Base-by-base conservation (phyloP, 306 rosid genomes). In the Mimosa bimucronata region DNA sequence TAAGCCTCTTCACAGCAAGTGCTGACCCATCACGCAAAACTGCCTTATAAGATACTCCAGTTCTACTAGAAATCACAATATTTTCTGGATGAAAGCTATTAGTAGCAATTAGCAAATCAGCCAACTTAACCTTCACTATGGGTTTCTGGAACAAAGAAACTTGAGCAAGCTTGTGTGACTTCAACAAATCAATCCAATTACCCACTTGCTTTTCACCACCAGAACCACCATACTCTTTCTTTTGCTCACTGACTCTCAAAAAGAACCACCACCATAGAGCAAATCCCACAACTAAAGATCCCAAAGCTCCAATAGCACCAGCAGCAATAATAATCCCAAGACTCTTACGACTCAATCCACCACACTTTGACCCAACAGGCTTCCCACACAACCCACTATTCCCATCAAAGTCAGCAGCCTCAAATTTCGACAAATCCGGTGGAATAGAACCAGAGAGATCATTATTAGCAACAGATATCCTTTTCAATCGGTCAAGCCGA, bases 111-210 rank as follows among this genome's bases (percentile, higher is more conserved):
- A 89, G 77, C 34, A 89, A 62, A 78, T 87, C 92, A 10, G 78
- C 85, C 65, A 89, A 79, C 34, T 79, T 82, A 29, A 89, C 83
- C 62, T 89, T 89, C 34, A 89, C 90, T 11, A 87, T 82, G 31
- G 92, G 92, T 77, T 89, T 87, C 85, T 85, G 90, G 61, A 89
- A 89, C 86, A 89, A 52, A 53, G 86, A 84, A 28, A 89, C 90
- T 38, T 89, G 90, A 38, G 78, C 77, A 62, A 83, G 86, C 87
- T 79, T 85, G 55, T 86, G 75, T 23, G 86, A 81, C 85, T 42
- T 89, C 73, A 89, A 67, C 18, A 82, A 74, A 60, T 80, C 83
- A 58, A 87, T 82, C 92, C 92, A 86, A 12, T 77, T 70, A 25
- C 83, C 34, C 37, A 48, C 79, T 7, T 55, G 65, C 77, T 89